phyloP scores from a whole-genome alignment of 305 asterid species.

The Solanum hybrid region DNA sequence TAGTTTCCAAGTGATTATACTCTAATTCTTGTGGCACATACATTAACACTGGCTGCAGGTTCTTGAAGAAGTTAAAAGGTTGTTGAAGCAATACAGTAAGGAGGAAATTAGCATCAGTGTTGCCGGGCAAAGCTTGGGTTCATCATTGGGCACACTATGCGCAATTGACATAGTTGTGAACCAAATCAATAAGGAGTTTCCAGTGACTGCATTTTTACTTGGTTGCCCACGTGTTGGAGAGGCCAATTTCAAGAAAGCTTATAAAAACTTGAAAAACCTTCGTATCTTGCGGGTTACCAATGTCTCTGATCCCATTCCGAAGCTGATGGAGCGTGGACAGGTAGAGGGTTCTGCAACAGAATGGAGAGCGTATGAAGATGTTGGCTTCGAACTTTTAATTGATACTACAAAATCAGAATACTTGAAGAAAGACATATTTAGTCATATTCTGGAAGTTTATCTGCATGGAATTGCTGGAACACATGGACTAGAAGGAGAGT shows the following conservation, averaged over 20 bases:
- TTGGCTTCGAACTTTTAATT: constrained; percentile 18
- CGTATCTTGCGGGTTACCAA: constrained; percentile 35
- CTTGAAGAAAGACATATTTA: not conserved
- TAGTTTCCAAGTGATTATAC: not conserved
- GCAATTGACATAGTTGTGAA: constrained; percentile 51
- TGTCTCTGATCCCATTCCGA: constrained; percentile 38
- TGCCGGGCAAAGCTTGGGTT: not conserved
- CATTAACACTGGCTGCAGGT: not conserved
- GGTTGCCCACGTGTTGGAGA: constrained; percentile 51
- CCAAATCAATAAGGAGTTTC: constrained; percentile 39
- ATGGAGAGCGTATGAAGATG: not conserved
- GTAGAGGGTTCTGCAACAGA: not conserved
- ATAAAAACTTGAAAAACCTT: constrained; percentile 7
- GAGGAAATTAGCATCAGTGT: not conserved
- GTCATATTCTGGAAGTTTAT: constrained; percentile 46
- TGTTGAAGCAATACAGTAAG: not conserved
- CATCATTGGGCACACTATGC: constrained; percentile 9
- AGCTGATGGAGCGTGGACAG: constrained; percentile 7
- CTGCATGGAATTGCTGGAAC: constrained; percentile 38
- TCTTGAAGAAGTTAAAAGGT: not conserved
- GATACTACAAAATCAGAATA: constrained; percentile 23
- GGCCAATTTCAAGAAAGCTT: not conserved
- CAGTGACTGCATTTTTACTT: constrained; percentile 44
- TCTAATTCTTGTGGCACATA: too few species aligned
- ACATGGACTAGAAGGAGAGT: constrained; percentile 6